phyloP scores from a whole-genome alignment of 371 early-diverging fungal genomes.

The Rhizopus delemar region DNA sequence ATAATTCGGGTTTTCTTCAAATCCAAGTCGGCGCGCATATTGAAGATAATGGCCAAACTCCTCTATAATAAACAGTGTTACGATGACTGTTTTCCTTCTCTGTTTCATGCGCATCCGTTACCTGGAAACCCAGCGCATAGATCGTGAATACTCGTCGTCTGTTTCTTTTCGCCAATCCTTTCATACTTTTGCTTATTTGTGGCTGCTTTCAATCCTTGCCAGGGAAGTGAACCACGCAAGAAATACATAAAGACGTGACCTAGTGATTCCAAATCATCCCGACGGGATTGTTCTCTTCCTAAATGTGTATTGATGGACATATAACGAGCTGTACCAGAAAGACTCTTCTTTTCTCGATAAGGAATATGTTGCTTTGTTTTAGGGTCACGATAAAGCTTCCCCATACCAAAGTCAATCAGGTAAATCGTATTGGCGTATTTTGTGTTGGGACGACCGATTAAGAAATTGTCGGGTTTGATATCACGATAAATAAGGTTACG shows the following conservation, averaged over 20 bases:
- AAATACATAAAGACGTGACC: conserved; percentile 99
- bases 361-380: conserved; percentile 94
- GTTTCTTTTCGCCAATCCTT: conserved; percentile 96
- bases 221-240: conserved; percentile 92
- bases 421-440: conserved; percentile 68
- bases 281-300: conserved; percentile 93
- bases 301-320: conserved; percentile 97
- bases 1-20: conserved; percentile 95
- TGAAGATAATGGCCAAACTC: conserved; percentile 86
- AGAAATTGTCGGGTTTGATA: conserved; percentile 99
- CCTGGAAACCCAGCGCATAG: conserved; percentile 85
- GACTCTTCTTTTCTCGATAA: conserved; percentile 85
- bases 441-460: conserved; percentile 83
- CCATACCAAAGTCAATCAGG: conserved; percentile 97
- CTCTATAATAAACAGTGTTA: conserved; percentile 33
- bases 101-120: conserved; percentile 2
- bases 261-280: conserved; percentile 97
- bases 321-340: conserved; percentile 98
- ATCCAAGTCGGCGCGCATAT: conserved; percentile 71
- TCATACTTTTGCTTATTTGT: conserved; percentile 98
- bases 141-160: conserved; percentile 80
- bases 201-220: conserved; percentile 97
- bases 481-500: conserved; percentile 96
- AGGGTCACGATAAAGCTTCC: conserved; percentile 92
- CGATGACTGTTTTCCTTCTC: not conserved